Evolutionary conservation across 306 rosid species (phyloP).

Genomic region (Fagus crenata): DNA sequence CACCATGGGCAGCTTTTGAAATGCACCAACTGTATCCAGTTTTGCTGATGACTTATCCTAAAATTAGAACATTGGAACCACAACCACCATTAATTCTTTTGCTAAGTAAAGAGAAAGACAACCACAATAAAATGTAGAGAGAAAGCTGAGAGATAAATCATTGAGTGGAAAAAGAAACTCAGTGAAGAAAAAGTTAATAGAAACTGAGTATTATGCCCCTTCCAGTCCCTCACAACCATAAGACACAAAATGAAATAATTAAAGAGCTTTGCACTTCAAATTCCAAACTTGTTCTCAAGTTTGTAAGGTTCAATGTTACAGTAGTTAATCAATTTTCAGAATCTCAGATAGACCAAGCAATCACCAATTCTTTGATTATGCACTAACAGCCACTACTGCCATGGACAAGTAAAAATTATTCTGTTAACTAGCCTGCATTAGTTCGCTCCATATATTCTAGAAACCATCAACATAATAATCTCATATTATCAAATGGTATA

Average conservation of each 20-base stretch:
- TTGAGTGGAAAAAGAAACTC: not conserved
- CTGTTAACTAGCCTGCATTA: not conserved
- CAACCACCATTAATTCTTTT: constrained; percentile 4
- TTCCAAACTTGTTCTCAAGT: not conserved
- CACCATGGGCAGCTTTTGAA: constrained; percentile 94
- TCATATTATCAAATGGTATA: not conserved
- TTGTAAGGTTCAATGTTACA: not conserved
- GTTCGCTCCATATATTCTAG: not conserved
- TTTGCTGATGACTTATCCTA: constrained; percentile 53
- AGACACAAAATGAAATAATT: not conserved
- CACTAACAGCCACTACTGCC: not conserved
- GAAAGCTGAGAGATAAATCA: not conserved
- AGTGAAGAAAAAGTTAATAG: not conserved
- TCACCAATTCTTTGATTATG: not conserved
- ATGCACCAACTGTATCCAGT: constrained; percentile 73
- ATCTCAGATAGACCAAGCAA: not conserved
- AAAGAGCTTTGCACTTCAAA: not conserved
- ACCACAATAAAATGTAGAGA: not conserved
- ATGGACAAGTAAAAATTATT: not conserved
- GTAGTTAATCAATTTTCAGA: not conserved
- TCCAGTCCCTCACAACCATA: not conserved
- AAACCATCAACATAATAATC: not conserved
- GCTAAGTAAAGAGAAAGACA: not conserved
- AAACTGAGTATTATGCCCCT: not conserved
- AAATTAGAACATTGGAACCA: constrained; percentile 25